Evolutionary conservation across 2,329 filamentous ascomycete genomes (phyloP).

Genomic region (Aureobasidium sp.): DNA sequence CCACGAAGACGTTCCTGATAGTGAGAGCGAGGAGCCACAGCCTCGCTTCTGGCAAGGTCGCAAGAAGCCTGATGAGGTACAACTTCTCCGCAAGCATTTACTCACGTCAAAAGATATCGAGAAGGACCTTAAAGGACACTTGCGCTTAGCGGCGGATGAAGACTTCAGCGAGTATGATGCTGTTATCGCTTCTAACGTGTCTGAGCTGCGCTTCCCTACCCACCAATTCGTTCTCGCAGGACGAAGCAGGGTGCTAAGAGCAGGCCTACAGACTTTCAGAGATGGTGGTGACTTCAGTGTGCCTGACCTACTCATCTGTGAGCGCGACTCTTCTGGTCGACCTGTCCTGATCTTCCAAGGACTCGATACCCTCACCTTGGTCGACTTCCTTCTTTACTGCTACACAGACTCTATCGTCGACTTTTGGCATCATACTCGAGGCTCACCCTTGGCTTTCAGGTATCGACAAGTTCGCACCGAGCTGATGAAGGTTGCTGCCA

Average conservation of each 20-base stretch:
- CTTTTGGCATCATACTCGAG: constrained; percentile 73
- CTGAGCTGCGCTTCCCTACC: constrained; percentile 64
- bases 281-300: constrained; percentile 46
- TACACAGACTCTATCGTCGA: constrained; percentile 76
- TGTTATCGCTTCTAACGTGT: constrained; percentile 46
- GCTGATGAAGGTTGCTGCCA: constrained; percentile 74
- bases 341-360: constrained; percentile 56
- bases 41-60: constrained; percentile 41
- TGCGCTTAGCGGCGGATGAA: constrained; percentile 28
- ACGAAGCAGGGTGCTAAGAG: constrained; percentile 61
- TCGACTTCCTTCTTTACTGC: constrained; percentile 70
- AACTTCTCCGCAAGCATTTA: constrained; percentile 46
- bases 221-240: constrained; percentile 74
- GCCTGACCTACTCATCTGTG: constrained; percentile 52
- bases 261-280: constrained; percentile 39
- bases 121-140: constrained; percentile 47
- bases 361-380: constrained; percentile 66
- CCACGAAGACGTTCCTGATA: constrained; percentile 32
- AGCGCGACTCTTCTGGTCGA: constrained; percentile 41
- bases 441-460: constrained; percentile 57
- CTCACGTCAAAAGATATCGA: constrained; percentile 59
- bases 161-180: constrained; percentile 37
- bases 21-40: constrained; percentile 34
- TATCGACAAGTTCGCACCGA: constrained; percentile 76
- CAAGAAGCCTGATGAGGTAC: constrained; percentile 37